A percentile compares a stretch with the other conserved stretches of the same genome.
These are phyloP conservation scores for Fusarium haematococcum DNA, from an alignment of 2,329 filamentous ascomycete genomes.

Conservation along the genomic window DNA sequence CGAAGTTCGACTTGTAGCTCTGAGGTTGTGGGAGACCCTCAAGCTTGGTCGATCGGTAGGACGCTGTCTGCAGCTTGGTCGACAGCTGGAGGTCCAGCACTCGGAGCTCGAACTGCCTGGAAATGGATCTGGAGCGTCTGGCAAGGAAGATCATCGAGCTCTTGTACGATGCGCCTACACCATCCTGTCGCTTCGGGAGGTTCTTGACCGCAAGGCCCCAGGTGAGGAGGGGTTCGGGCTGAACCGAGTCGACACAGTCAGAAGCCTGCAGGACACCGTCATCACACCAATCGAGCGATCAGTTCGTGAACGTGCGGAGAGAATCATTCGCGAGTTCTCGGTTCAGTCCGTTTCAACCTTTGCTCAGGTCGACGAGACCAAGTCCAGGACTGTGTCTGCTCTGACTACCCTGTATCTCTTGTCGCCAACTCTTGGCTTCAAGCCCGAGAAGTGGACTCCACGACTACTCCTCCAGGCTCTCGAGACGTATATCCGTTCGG, in stretches of 20 bases:
- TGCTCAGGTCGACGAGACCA: conserved; percentile 78
- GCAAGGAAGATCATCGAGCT: conserved; percentile 79
- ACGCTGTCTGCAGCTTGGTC: conserved; percentile 82
- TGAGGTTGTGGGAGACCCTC: conserved; percentile 84
- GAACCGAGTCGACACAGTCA: conserved; percentile 78
- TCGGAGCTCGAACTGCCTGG: conserved; percentile 64
- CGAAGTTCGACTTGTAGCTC: conserved; percentile 80
- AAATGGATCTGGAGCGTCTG: conserved; percentile 40
- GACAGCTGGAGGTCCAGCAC: conserved; percentile 89
- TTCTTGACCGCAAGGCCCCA: conserved; percentile 74
- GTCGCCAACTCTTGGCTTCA: conserved; percentile 71
- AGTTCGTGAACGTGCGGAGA: conserved; percentile 79
- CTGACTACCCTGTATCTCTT: conserved; percentile 83
- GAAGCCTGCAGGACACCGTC: conserved; percentile 76
- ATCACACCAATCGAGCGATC: conserved; percentile 78
- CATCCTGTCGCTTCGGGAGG: conserved; percentile 78
- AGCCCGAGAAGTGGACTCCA: conserved; percentile 71
- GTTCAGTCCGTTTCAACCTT: conserved; percentile 70
- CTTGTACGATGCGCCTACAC: conserved; percentile 87
- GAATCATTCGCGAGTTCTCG: conserved; percentile 86
- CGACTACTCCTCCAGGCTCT: conserved; percentile 80
- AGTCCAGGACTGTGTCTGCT: conserved; percentile 78
- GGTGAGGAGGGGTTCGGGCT: conserved; percentile 83
- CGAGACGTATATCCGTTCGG: conserved; percentile 84
- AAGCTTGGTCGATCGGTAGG: conserved; percentile 80